These are phyloP conservation scores for Mortierella sp. DNA, from an alignment of 371 early-diverging fungal species.

Conservation along the genomic window DNA sequence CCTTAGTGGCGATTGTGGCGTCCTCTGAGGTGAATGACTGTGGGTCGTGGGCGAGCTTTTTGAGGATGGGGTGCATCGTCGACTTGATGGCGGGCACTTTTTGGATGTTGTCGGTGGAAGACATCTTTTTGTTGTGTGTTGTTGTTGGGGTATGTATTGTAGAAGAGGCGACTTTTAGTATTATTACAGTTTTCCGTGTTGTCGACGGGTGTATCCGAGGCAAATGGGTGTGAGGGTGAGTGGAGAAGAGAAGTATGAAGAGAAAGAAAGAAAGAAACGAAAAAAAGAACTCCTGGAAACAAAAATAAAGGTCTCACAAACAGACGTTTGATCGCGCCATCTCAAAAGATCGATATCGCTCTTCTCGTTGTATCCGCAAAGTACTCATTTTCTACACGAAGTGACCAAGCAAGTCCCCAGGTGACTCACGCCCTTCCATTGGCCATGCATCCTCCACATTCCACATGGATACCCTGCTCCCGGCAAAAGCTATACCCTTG, in stretches of 20 bases:
- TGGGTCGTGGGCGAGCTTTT: slow-evolving; percentile 74
- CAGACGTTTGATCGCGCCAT: not conserved
- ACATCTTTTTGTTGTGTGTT: slow-evolving; percentile 14
- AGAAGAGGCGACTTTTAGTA: not conserved
- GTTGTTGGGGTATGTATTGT: not conserved
- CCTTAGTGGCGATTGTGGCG: slow-evolving; percentile 74
- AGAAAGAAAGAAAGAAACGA: not conserved
- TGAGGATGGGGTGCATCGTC: slow-evolving; percentile 69
- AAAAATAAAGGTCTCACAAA: slow-evolving; percentile 5
- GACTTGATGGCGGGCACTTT: slow-evolving; percentile 46
- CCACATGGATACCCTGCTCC: not conserved
- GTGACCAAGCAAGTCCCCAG: not conserved
- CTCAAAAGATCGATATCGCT: not conserved
- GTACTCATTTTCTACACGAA: not conserved
- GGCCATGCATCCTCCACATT: not conserved
- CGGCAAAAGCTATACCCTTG: slow-evolving; percentile 3
- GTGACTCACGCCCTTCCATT: slow-evolving; percentile 3
- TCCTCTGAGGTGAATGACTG: slow-evolving; percentile 75
- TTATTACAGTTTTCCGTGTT: not conserved
- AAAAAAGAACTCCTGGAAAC: not conserved
- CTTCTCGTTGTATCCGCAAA: not conserved
- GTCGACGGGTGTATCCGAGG: not conserved
- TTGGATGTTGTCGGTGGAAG: slow-evolving; percentile 21
- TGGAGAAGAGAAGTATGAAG: not conserved
- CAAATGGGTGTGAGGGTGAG: not conserved